Evolutionary conservation across 2,329 filamentous ascomycete species (phyloP).

Genomic region (Aspergillus floridensis): DNA sequence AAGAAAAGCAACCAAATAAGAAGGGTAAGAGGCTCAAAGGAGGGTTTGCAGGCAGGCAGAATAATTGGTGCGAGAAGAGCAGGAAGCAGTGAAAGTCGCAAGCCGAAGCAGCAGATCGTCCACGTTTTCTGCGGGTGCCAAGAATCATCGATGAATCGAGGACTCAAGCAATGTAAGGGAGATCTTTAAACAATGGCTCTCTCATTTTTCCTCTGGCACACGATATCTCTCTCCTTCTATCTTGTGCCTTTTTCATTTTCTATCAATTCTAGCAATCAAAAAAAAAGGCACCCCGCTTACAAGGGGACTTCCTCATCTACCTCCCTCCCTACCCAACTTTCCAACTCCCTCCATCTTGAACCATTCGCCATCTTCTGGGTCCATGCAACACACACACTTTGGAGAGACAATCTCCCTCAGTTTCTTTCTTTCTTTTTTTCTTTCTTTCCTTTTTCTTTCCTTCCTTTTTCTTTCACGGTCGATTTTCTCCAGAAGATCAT

Average conservation of each 20-base stretch:
- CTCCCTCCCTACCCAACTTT: no score
- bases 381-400: no score
- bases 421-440: no score
- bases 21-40: constrained; percentile 5
- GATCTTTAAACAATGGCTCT: constrained; percentile 1
- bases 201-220: background rate
- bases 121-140: constrained; percentile 21
- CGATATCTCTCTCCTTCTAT: background rate
- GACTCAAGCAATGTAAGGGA: constrained; percentile 3
- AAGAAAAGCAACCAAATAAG: background rate
- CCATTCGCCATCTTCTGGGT: no score
- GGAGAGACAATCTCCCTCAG: no score
- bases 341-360: no score
- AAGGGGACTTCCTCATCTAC: background rate
- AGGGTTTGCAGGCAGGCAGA: constrained; percentile 6
- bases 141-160: constrained; percentile 12
- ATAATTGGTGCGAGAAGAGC: constrained; percentile 12
- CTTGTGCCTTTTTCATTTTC: background rate
- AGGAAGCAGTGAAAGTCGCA: constrained; percentile 11
- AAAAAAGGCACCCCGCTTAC: background rate
- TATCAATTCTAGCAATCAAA: background rate
- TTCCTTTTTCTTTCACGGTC: no score
- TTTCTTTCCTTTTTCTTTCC: no score
- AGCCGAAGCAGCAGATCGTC: constrained; percentile 16
- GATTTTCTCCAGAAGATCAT: no score